Percentiles rank a stretch among this genome's conserved stretches.
These are phyloP conservation scores for Taphrina flavorubra DNA, from an alignment of 1,139 yeast genomes.

Conservation along the genomic window DNA sequence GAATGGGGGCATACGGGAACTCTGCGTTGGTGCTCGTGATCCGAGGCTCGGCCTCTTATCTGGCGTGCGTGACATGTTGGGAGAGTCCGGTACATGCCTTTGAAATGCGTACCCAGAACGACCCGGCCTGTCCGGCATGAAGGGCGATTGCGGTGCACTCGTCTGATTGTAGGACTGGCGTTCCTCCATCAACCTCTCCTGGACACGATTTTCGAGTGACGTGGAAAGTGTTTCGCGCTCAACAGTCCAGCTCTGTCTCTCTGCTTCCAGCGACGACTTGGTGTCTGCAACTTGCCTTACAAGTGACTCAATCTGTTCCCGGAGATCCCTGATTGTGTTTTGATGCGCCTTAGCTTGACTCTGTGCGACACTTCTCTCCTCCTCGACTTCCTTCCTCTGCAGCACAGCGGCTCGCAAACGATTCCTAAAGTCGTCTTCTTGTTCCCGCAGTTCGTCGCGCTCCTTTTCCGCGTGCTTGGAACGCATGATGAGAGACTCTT, in stretches of 20 bases:
- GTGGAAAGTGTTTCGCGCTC: constrained; percentile 7
- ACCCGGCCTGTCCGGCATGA: not conserved
- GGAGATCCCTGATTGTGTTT: constrained; percentile 40
- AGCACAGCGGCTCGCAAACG: constrained; percentile 50
- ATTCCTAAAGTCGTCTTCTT: constrained; percentile 49
- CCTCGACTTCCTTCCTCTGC: constrained; percentile 44
- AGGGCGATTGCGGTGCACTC: constrained; percentile 13
- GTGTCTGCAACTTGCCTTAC: constrained; percentile 3
- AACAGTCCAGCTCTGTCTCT: constrained; percentile 12
- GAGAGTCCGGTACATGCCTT: constrained; percentile 26
- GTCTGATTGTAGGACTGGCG: constrained; percentile 4
- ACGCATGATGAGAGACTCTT: constrained; percentile 59
- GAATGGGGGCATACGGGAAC: constrained; percentile 9
- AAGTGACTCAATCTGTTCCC: constrained; percentile 31
- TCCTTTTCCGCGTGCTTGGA: constrained; percentile 57
- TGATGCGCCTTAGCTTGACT: constrained; percentile 40
- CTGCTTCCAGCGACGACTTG: constrained; percentile 1
- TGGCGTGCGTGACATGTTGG: constrained; percentile 25
- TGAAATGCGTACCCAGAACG: constrained; percentile 23
- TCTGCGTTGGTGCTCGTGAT: constrained; percentile 14
- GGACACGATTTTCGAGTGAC: constrained; percentile 18
- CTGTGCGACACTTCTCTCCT: constrained; percentile 40
- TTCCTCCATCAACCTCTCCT: constrained; percentile 27
- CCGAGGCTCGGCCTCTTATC: constrained; percentile 27
- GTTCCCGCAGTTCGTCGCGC: constrained; percentile 44